A percentile compares a stretch with the other conserved stretches of the same genome.
Conservation (phyloP, 345 rosid species). For the Barbarea vulgaris region DNA sequence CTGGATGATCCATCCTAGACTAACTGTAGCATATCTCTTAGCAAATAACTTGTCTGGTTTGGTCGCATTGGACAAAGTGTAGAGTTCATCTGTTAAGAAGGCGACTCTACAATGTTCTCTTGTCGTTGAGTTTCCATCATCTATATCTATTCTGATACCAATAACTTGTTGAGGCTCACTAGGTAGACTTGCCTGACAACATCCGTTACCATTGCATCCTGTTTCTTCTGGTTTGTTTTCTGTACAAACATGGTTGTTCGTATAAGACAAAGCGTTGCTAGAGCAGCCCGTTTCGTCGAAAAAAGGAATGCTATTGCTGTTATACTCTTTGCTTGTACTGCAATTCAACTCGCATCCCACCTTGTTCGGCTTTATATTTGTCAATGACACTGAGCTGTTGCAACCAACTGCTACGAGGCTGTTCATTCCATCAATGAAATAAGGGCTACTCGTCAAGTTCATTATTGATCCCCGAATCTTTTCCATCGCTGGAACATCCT, state of each 20-base stretch:
- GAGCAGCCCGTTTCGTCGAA: not conserved
- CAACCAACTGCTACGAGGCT: constrained; percentile 45
- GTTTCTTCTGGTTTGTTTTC: not conserved
- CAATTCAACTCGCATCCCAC: constrained; percentile 46
- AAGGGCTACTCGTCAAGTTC: constrained; percentile 29
- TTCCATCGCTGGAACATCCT: constrained; percentile 10
- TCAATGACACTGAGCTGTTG: constrained; percentile 17
- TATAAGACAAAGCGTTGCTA: not conserved
- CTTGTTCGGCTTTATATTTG: not conserved
- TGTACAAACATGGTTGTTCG: not conserved
- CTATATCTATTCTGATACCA: not conserved
- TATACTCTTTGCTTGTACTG: not conserved
- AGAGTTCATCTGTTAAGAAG: constrained; percentile 5
- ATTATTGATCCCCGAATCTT: not conserved
- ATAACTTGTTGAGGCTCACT: constrained; percentile 1
- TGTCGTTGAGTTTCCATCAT: not conserved
- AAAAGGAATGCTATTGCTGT: constrained; percentile 9
- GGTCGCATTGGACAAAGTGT: not conserved
- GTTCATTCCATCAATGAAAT: not conserved
- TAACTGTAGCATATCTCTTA: not conserved
- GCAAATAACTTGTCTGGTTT: constrained; percentile 2
- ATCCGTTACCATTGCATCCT: constrained; percentile 45
- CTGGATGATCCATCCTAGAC: constrained; percentile 43
- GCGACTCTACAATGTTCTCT: constrained; percentile 17
- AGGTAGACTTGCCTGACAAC: constrained; percentile 45